Evolutionary conservation across 495 filamentous ascomycete species (phyloP).

Genomic region (Gamarada debralockiae): DNA sequence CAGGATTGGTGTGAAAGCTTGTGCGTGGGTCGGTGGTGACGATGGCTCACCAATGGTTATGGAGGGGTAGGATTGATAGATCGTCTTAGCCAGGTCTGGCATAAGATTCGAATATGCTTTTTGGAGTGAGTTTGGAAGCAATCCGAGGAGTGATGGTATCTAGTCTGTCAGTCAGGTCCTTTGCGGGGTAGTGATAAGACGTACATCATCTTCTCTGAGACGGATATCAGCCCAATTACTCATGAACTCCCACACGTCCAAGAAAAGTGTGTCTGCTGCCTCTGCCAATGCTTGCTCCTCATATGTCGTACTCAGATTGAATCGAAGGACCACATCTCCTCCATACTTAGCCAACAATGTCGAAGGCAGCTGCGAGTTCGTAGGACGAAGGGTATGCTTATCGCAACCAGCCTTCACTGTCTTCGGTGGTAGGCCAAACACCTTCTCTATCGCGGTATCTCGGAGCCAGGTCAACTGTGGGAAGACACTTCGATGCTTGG

Average conservation of each 20-base stretch:
- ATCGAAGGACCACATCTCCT: conserved; percentile 81
- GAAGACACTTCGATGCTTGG: conserved; percentile 24
- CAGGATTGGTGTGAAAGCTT: conserved; percentile 30
- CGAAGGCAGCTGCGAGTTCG: conserved; percentile 32
- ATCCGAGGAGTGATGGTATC: conserved; percentile 74
- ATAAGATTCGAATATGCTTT: conserved; percentile 72
- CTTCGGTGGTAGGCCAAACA: conserved; percentile 52
- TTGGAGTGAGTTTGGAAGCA: conserved; percentile 74
- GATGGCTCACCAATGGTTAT: conserved; percentile 11
- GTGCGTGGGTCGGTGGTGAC: conserved; percentile 13
- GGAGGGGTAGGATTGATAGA: conserved; percentile 70
- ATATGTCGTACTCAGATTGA: conserved; percentile 65
- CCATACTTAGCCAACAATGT: conserved; percentile 65
- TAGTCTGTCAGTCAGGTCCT: conserved; percentile 24
- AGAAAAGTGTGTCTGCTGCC: conserved; percentile 68
- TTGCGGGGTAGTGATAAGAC: conserved; percentile 21
- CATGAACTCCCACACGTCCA: conserved; percentile 89
- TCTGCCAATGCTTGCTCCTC: conserved; percentile 72
- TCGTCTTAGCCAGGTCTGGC: conserved; percentile 72
- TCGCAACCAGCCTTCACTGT: conserved; percentile 15
- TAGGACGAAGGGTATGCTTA: conserved; percentile 15
- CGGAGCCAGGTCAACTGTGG: conserved; percentile 52
- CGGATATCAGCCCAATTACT: conserved; percentile 84
- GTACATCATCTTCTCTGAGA: conserved; percentile 70
- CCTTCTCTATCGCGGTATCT: conserved; percentile 57